phyloP scores from a whole-genome alignment of 768 basidiomycete genomes.

The Auricularia auricula-judae region DNA sequence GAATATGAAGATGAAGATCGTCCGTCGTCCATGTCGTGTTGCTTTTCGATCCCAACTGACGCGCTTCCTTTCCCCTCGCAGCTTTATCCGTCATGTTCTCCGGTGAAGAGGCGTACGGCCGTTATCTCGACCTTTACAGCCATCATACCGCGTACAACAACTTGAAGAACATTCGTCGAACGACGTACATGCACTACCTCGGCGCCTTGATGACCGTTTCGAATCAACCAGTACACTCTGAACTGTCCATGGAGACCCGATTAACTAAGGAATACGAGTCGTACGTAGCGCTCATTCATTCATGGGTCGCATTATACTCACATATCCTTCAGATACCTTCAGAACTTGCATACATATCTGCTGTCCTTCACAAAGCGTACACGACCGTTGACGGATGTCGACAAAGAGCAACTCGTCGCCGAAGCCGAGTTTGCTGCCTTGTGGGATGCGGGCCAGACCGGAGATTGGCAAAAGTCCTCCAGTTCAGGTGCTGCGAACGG shows the following conservation, averaged over 20 bases:
- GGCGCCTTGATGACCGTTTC: conserved; percentile 68
- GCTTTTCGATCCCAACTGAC: no score
- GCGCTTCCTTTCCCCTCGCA: conserved; percentile 15
- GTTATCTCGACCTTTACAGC: conserved; percentile 86
- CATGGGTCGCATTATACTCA: no score
- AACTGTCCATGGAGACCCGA: conserved; percentile 58
- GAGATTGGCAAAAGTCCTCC: conserved; percentile 55
- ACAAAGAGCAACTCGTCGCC: conserved; percentile 51
- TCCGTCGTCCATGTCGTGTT: conserved; percentile 29
- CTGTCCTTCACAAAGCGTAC: conserved; percentile 78
- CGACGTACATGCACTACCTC: conserved; percentile 89
- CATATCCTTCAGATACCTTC: conserved; percentile 58
- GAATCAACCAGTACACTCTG: conserved; percentile 48
- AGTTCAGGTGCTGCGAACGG: conserved; percentile 34
- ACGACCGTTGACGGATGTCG: conserved; percentile 70
- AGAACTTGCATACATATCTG: conserved; percentile 70
- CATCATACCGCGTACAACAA: conserved; percentile 87
- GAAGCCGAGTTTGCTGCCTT: conserved; percentile 60
- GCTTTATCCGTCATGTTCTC: conserved; percentile 83
- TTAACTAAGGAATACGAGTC: conserved; percentile 66
- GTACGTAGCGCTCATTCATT: conserved; percentile 31
- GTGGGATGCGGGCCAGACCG: conserved; percentile 71
- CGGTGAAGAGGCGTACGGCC: conserved; percentile 91
- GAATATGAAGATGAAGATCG: conserved; percentile 81
- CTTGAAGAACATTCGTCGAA: conserved; percentile 72